Evolutionary conservation across 2,329 filamentous ascomycete species (phyloP).

Genomic region (Sarocladium oryzae): DNA sequence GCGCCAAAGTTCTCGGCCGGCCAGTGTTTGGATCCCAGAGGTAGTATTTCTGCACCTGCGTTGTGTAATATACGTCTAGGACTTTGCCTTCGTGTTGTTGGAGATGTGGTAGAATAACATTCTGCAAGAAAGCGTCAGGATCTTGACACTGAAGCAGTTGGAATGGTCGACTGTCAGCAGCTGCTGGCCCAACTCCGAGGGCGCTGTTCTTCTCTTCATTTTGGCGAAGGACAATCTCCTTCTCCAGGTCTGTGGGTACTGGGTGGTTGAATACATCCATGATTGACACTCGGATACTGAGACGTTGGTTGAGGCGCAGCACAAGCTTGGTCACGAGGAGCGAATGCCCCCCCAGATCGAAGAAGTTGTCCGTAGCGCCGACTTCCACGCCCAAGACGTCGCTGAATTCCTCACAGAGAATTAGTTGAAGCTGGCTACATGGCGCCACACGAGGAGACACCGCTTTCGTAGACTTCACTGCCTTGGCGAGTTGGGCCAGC

Average conservation of each 20-base stretch:
- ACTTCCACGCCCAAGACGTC: slow-evolving; percentile 2
- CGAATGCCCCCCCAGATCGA: slow-evolving; percentile 14
- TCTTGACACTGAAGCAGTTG: slow-evolving; percentile 11
- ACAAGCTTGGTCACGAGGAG: slow-evolving; percentile 14
- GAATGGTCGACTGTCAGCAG: slow-evolving; percentile 2
- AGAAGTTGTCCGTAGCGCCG: slow-evolving; percentile 13
- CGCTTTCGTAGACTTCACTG: too few relatives aligned
- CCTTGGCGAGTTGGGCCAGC: neutral
- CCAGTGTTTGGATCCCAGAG: slow-evolving; percentile 5
- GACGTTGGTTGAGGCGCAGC: slow-evolving; percentile 8
- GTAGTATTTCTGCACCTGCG: slow-evolving; percentile 9
- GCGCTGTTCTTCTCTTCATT: neutral
- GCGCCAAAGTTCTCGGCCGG: neutral
- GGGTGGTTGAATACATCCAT: neutral
- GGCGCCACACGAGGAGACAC: neutral
- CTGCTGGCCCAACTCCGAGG: neutral
- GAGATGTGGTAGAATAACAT: slow-evolving; percentile 6
- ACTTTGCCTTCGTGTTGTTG: neutral
- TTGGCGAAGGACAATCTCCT: too few relatives aligned
- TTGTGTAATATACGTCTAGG: slow-evolving; percentile 10
- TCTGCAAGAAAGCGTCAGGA: slow-evolving; percentile 9
- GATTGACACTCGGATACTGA: neutral
- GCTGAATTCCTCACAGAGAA: slow-evolving; percentile 8
- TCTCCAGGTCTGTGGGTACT: neutral
- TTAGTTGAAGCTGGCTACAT: slow-evolving; percentile 4